Conservation (phyloP, 768 basidiomycete species). For the Tylopilus sp. region DNA sequence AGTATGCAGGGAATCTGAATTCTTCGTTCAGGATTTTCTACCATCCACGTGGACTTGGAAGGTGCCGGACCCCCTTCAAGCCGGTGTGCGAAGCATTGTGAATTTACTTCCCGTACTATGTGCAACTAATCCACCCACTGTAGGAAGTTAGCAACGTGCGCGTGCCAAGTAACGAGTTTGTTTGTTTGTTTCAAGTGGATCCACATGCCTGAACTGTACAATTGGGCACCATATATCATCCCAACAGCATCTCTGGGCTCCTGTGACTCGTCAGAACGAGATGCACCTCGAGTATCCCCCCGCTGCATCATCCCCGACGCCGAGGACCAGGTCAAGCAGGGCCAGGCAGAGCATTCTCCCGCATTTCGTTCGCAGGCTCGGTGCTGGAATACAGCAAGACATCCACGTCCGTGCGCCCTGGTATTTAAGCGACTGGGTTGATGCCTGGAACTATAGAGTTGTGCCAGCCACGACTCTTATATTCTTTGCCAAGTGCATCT, state of each 20-base stretch:
- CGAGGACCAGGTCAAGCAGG: neutral
- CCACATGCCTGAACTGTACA: neutral
- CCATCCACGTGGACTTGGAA: neutral
- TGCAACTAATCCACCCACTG: too few species aligned
- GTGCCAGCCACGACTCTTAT: conserved; percentile 83
- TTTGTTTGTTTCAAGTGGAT: too few species aligned
- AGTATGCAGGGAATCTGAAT: neutral
- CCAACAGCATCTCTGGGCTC: neutral
- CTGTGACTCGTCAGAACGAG: neutral
- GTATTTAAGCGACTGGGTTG: conserved; percentile 85
- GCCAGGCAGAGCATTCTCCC: neutral
- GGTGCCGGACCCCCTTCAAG: too few species aligned
- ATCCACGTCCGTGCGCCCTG: conserved; percentile 69
- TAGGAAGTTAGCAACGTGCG: too few species aligned
- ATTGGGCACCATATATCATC: too few species aligned
- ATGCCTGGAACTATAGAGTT: conserved; percentile 91
- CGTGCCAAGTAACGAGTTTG: too few species aligned
- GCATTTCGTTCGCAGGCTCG: conserved; percentile 32
- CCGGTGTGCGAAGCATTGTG: too few species aligned
- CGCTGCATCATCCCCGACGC: conserved; percentile 1
- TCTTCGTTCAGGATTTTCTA: too few species aligned
- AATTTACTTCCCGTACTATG: too few species aligned
- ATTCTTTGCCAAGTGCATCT: conserved; percentile 75
- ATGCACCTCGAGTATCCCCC: neutral
- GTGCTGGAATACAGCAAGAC: conserved; percentile 67